Evolutionary conservation across 2,329 filamentous ascomycete species (phyloP).

Genomic region (Phaeosphaeria sp.): DNA sequence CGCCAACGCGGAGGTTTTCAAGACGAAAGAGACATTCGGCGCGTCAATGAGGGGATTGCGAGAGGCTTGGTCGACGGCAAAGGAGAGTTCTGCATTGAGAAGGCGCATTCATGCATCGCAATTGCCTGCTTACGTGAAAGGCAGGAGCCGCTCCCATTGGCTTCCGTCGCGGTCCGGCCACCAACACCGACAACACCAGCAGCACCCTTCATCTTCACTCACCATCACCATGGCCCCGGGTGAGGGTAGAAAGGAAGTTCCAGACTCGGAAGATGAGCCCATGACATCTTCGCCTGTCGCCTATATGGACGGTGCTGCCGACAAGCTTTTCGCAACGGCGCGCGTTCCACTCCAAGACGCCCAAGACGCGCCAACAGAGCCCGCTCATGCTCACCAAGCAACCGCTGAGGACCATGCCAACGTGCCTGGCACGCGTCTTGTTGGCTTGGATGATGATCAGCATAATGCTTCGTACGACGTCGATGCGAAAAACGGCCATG

Average conservation of each 20-base stretch:
- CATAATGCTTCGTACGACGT: conserved; percentile 15
- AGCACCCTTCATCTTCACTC: conserved; percentile 3
- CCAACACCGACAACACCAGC: conserved; percentile 12
- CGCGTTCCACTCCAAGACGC: conserved; percentile 21
- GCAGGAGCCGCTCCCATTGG: conserved; percentile 27
- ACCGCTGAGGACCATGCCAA: conserved; percentile 12
- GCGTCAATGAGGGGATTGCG: conserved; percentile 3
- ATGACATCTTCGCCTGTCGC: conserved; percentile 36
- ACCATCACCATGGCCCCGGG: conserved; percentile 31
- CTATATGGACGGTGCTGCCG: conserved; percentile 14
- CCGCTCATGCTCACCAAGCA: conserved; percentile 21
- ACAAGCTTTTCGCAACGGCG: conserved; percentile 29
- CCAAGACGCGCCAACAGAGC: conserved; percentile 22
- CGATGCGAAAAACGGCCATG: conserved; percentile 10
- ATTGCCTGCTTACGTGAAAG: conserved; percentile 34
- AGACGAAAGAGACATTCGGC: conserved; percentile 9
- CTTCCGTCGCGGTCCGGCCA: conserved; percentile 16
- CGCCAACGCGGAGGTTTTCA: conserved; percentile 30
- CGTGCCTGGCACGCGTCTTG: conserved; percentile 6
- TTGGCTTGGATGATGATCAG: conserved; percentile 19
- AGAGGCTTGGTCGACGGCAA: conserved; percentile 1
- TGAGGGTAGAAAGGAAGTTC: conserved; percentile 29
- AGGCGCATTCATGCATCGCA: conserved; percentile 29
- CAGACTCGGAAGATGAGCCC: conserved; percentile 44
- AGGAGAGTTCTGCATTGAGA: conserved; percentile 9